Evolutionary conservation across 2,329 filamentous ascomycete genomes (phyloP).

Genomic region (Alternaria atra): DNA sequence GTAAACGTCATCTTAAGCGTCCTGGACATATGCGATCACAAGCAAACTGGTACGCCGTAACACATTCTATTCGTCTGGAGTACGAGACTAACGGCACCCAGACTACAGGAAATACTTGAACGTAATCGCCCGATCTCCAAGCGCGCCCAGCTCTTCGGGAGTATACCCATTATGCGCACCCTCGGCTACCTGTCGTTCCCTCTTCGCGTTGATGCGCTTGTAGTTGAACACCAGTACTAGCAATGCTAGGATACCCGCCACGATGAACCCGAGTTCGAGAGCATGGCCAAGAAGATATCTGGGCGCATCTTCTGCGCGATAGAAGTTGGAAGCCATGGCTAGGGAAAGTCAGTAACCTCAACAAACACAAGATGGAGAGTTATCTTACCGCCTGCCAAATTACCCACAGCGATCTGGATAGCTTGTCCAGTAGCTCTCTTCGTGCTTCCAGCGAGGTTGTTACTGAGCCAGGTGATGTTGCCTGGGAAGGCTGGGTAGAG

Average conservation of each 20-base stretch:
- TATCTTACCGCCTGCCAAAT: constrained; percentile 49
- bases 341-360: constrained; percentile 15
- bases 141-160: constrained; percentile 63
- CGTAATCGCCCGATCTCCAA: constrained; percentile 69
- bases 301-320: constrained; percentile 62
- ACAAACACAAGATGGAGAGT: neutral
- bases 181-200: constrained; percentile 52
- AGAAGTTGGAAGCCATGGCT: constrained; percentile 78
- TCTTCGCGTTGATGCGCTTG: constrained; percentile 65
- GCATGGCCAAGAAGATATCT: constrained; percentile 62
- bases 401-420: constrained; percentile 61
- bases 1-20: too few species aligned
- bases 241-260: constrained; percentile 57
- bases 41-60: neutral
- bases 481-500: constrained; percentile 52
- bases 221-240: constrained; percentile 62
- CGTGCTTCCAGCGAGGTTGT: constrained; percentile 63
- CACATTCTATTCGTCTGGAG: neutral
- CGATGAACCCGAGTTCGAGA: constrained; percentile 61
- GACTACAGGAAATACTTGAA: constrained; percentile 68
- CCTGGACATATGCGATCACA: too few species aligned
- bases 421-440: constrained; percentile 61
- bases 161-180: constrained; percentile 54
- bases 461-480: constrained; percentile 62
- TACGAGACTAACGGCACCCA: constrained; percentile 1